Conservation (phyloP, 768 basidiomycete species). For the Calocybe indica region DNA sequence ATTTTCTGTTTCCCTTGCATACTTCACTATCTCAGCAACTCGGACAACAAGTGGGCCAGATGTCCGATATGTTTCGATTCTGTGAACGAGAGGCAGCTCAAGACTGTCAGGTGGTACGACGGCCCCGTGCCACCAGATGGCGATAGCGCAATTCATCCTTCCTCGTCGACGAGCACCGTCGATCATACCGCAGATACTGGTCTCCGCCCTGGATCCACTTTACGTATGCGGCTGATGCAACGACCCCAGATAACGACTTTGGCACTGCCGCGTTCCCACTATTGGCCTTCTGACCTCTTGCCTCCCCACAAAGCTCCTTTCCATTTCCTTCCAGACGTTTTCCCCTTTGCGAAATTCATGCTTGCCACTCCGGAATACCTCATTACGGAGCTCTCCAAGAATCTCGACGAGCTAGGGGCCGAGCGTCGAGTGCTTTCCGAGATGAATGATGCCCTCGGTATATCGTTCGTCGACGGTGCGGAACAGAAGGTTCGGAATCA, state of each 20-base stretch:
- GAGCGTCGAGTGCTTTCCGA: slow-evolving; percentile 65
- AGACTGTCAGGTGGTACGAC: slow-evolving; percentile 88
- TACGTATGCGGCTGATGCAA: slow-evolving; percentile 87
- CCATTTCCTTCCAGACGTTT: slow-evolving; percentile 92
- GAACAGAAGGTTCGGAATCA: slow-evolving; percentile 71
- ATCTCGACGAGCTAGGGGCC: slow-evolving; percentile 63
- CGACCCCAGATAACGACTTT: slow-evolving; percentile 93
- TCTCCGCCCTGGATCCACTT: slow-evolving; percentile 47
- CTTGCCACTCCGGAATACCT: slow-evolving; percentile 88
- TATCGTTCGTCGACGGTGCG: slow-evolving; percentile 77
- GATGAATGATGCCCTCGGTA: slow-evolving; percentile 70
- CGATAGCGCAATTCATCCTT: slow-evolving; percentile 21
- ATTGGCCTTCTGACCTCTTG: slow-evolving; percentile 92
- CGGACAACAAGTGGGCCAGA: slow-evolving; percentile 84
- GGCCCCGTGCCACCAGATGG: slow-evolving; percentile 30
- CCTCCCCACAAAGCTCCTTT: slow-evolving; percentile 93
- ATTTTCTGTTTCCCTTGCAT: slow-evolving; percentile 95
- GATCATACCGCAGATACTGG: slow-evolving; percentile 25
- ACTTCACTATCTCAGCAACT: slow-evolving; percentile 80
- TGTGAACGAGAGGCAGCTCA: slow-evolving; percentile 83
- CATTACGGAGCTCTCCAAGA: slow-evolving; percentile 61
- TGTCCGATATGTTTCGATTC: slow-evolving; percentile 98
- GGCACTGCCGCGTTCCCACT: slow-evolving; percentile 83
- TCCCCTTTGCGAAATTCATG: slow-evolving; percentile 90
- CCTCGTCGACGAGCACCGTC: slow-evolving; percentile 41